These are phyloP conservation scores for Kentomonas sorsogonicus DNA, from an alignment of 208 protist species.

Conservation along the genomic window DNA sequence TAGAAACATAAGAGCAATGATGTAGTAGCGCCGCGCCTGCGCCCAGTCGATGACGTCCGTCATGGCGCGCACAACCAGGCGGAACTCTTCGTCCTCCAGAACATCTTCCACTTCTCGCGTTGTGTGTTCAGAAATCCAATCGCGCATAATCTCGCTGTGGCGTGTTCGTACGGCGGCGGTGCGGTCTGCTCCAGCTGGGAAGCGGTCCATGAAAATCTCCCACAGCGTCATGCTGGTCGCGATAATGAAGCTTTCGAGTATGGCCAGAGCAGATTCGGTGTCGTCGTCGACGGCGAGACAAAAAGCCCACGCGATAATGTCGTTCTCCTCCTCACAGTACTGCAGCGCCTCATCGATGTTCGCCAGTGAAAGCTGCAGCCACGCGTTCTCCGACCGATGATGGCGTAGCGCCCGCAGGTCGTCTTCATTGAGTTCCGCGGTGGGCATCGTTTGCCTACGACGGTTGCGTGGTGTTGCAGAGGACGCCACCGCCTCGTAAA, in stretches of 20 bases:
- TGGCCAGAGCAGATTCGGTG: conserved; percentile 24
- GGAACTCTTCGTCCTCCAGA: too few relatives aligned
- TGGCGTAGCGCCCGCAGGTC: conserved; percentile 16
- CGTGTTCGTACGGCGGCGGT: too few relatives aligned
- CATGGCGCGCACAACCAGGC: conserved; percentile 25
- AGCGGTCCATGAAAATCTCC: too few relatives aligned
- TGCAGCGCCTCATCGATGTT: conserved; percentile 36
- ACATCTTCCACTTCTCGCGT: background rate
- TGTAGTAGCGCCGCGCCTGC: conserved; percentile 54
- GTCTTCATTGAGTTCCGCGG: too few relatives aligned
- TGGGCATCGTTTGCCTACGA: too few relatives aligned
- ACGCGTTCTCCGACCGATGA: conserved; percentile 23
- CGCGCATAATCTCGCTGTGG: conserved; percentile 16
- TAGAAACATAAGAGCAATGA: conserved; percentile 19
- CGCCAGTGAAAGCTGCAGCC: conserved; percentile 40
- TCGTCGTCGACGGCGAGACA: conserved; percentile 43
- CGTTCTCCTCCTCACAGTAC: conserved; percentile 40
- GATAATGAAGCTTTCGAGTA: conserved; percentile 64
- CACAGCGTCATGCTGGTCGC: conserved; percentile 38
- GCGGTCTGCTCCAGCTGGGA: too few relatives aligned
- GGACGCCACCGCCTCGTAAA: too few relatives aligned
- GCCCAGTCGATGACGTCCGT: conserved; percentile 39
- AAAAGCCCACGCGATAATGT: conserved; percentile 48
- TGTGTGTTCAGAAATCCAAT: conserved; percentile 21
- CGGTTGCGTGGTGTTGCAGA: too few relatives aligned